Evolutionary conservation across 495 filamentous ascomycete genomes (phyloP).

Genomic region (Penicillium egyptiacum): DNA sequence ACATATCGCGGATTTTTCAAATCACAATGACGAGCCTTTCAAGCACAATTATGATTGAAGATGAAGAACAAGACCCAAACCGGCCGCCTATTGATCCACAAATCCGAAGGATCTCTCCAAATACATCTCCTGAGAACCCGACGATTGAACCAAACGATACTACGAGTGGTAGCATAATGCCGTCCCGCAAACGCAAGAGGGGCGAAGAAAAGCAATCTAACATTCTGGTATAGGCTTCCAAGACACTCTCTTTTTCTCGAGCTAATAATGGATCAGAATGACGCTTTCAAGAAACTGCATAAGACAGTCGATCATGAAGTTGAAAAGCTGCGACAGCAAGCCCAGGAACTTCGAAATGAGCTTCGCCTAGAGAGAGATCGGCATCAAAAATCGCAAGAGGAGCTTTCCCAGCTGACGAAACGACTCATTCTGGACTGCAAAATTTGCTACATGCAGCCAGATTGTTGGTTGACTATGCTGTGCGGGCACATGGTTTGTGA

Average conservation of each 20-base stretch:
- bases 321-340: not conserved
- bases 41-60: slow-evolving; percentile 2
- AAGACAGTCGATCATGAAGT: not conserved
- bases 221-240: slow-evolving; percentile 1
- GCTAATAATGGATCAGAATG: slow-evolving; percentile 2
- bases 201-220: not conserved
- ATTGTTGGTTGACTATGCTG: not conserved
- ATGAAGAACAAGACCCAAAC: not conserved
- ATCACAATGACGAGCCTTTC: not conserved
- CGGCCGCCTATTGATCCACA: not conserved
- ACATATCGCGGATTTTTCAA: not conserved
- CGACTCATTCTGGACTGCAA: not conserved
- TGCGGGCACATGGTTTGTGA: not conserved
- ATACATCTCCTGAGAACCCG: not conserved
- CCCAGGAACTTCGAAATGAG: not conserved
- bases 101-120: not conserved
- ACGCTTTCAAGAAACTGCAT: not conserved
- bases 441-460: slow-evolving; percentile 1
- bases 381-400: slow-evolving; percentile 3
- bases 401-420: slow-evolving; percentile 6
- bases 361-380: not conserved
- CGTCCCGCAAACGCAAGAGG: too few species aligned
- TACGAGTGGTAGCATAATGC: not conserved
- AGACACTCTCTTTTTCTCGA: not conserved
- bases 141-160: slow-evolving; percentile 3